Conservation (phyloP, 2,329 filamentous ascomycete species). For the Aspergillus vadensis region DNA sequence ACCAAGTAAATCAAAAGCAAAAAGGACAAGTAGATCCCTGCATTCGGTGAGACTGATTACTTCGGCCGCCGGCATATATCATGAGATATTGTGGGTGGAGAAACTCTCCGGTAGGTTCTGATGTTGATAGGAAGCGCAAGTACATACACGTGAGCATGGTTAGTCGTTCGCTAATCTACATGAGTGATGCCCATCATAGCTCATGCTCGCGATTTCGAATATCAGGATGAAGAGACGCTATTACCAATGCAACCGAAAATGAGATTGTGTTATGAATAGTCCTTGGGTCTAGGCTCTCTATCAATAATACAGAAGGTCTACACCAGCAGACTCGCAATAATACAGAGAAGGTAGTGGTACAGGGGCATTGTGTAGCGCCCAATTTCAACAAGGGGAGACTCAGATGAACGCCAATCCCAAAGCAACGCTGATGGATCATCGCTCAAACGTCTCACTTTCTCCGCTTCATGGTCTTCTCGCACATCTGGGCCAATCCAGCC, state of each 20-base stretch:
- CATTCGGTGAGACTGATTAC: too few species aligned
- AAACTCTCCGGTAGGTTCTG: too few species aligned
- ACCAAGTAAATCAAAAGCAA: too few species aligned
- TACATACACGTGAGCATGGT: too few species aligned
- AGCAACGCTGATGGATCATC: background rate
- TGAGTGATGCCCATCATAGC: background rate
- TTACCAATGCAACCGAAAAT: background rate
- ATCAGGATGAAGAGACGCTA: background rate
- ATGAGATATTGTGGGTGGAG: too few species aligned
- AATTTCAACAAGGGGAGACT: background rate
- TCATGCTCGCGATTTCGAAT: fast-evolving
- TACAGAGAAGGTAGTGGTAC: constrained; percentile 8
- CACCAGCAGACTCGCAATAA: background rate
- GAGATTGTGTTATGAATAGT: background rate
- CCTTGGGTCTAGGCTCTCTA: background rate
- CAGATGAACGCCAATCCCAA: background rate
- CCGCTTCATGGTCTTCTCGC: constrained; percentile 83
- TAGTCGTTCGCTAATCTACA: too few species aligned
- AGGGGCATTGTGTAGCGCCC: background rate
- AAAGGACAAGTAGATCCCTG: too few species aligned
- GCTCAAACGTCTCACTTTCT: constrained; percentile 62
- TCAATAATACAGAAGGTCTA: background rate
- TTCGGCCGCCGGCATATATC: too few species aligned
- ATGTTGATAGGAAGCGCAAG: too few species aligned
- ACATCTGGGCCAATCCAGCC: constrained; percentile 88